Percentiles rank a stretch among this genome's conserved stretches.
phyloP scores from a whole-genome alignment of 2,329 filamentous ascomycete genomes.

The Aspergillus ochraceoroseus region DNA sequence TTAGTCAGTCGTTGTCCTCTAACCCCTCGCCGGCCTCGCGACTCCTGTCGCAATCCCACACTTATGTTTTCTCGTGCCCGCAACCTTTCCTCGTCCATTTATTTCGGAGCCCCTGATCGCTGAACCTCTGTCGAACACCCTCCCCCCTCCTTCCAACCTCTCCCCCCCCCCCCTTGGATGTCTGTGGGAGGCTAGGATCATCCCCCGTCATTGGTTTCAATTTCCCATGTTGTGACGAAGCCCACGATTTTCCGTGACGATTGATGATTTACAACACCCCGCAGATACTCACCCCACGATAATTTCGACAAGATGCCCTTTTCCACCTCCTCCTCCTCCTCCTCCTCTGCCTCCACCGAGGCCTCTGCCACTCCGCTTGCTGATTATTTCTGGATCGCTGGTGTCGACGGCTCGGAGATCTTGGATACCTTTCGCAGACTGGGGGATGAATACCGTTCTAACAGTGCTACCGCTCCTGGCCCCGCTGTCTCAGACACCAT shows the following conservation, averaged over 20 bases:
- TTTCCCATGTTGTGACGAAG: constrained; percentile 23
- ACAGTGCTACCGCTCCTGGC: constrained; percentile 33
- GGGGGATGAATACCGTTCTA: constrained; percentile 42
- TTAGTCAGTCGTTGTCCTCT: constrained; percentile 8
- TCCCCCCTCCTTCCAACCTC: background rate
- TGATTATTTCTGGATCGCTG: constrained; percentile 62
- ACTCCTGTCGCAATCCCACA: constrained; percentile 21
- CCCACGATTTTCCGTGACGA: constrained; percentile 23
- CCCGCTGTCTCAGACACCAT: constrained; percentile 53
- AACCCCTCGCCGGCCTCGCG: constrained; percentile 15
- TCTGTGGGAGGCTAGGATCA: constrained; percentile 7
- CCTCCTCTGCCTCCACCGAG: constrained; percentile 33
- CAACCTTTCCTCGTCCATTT: constrained; percentile 12
- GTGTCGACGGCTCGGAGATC: constrained; percentile 46
- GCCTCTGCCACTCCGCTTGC: constrained; percentile 53
- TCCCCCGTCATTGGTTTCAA: constrained; percentile 14
- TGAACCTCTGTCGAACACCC: constrained; percentile 8
- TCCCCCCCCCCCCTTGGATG: constrained; percentile 11
- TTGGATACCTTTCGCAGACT: constrained; percentile 42
- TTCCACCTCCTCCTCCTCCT: constrained; percentile 20
- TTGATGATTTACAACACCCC: constrained; percentile 24
- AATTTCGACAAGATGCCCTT: constrained; percentile 30
- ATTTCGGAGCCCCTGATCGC: constrained; percentile 17
- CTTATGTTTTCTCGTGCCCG: constrained; percentile 23
- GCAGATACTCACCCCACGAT: constrained; percentile 13